These are phyloP conservation scores for Scutellaria barbata DNA, from an alignment of 257 asterid genomes.

Conservation along the genomic window DNA sequence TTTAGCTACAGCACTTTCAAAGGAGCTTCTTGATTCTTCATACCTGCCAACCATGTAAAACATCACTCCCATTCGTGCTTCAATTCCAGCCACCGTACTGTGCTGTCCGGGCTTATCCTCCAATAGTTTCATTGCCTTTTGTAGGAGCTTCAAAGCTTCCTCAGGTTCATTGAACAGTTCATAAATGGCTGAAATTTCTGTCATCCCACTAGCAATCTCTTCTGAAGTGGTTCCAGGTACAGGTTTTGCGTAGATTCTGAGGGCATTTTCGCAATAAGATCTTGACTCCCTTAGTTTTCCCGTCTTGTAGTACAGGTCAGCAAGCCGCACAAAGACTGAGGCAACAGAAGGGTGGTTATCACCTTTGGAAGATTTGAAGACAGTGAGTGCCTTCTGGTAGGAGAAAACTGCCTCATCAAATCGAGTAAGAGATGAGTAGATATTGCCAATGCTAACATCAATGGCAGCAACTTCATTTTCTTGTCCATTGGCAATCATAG, in stretches of 20 bases:
- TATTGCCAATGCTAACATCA: conserved; percentile 94
- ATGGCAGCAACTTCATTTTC: conserved; percentile 93
- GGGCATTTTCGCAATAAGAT: conserved; percentile 92
- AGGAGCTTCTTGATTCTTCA: conserved; percentile 83
- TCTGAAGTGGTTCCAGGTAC: conserved; percentile 88
- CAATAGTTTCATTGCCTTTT: conserved; percentile 83
- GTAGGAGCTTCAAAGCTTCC: conserved; percentile 88
- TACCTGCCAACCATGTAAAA: conserved; percentile 82
- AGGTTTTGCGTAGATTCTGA: conserved; percentile 83
- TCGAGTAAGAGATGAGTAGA: conserved; percentile 86
- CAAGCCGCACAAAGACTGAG: conserved; percentile 90
- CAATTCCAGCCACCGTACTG: conserved; percentile 92
- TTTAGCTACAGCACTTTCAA: conserved; percentile 79
- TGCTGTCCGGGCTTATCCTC: conserved; percentile 99
- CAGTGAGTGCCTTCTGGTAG: conserved; percentile 97
- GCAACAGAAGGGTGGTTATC: conserved; percentile 96
- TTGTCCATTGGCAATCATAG: conserved; percentile 96
- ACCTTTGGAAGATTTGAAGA: conserved; percentile 94
- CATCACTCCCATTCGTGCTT: conserved; percentile 97
- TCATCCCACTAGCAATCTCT: conserved; percentile 93
- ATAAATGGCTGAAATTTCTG: conserved; percentile 88
- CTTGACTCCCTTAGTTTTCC: conserved; percentile 92
- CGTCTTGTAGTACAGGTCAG: conserved; percentile 89
- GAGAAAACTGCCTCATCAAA: conserved; percentile 98
- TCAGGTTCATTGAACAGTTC: conserved; percentile 94